Base-by-base conservation (phyloP, 805 yeast species). In the Maudiozyma serrabonitensis region DNA sequence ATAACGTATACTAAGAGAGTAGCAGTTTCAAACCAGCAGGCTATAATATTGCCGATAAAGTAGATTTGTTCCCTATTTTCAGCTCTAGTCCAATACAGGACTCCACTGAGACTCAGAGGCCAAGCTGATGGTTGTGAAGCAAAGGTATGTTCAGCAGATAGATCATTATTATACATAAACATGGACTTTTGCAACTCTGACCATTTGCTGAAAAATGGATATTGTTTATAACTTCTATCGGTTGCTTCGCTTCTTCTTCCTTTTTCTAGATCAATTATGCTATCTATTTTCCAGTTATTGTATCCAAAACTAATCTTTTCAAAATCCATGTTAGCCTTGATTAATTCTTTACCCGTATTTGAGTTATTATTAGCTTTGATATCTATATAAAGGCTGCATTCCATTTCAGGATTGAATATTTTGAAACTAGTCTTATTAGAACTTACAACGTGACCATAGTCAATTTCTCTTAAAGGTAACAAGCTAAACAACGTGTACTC, bases 371-470 rank as follows among this genome's bases (percentile, higher is more conserved):
- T 23, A 6, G 28, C 26, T 59, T 85, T 95, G 58, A 82, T 75
- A 61, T 87, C 95, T 6, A 96, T 84, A 93, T 95, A 90, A 79
- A 93, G 77, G 15, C 95, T 90, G 40, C 93, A 97, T 46, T 84
- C 79, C 1, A 96, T 86, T 48, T 84, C 88, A 18, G 80, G 82
- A 64, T 93, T 97, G 51, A 88, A 70, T 23, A 93, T 61, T 58
- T 81, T 82, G 61, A 93, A 69, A 12, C 75, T 69, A 3, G 87
- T 76, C 7, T 82, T 84, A 63, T 82, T 82, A 3, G 96, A 82
- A 66, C 81, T 82, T 12, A 70, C 58, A 26, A 54, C 45, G 41
- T 76, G 73, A 31, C 75, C 71, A 46, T 68, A 69, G 51, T 74
- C 73, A 51, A 75, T 72, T 60, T 78, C 79, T 51, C 74, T 76